These are phyloP conservation scores for Plenodomus tracheiphilus DNA, from an alignment of 2,329 filamentous ascomycete species.

Conservation along the genomic window DNA sequence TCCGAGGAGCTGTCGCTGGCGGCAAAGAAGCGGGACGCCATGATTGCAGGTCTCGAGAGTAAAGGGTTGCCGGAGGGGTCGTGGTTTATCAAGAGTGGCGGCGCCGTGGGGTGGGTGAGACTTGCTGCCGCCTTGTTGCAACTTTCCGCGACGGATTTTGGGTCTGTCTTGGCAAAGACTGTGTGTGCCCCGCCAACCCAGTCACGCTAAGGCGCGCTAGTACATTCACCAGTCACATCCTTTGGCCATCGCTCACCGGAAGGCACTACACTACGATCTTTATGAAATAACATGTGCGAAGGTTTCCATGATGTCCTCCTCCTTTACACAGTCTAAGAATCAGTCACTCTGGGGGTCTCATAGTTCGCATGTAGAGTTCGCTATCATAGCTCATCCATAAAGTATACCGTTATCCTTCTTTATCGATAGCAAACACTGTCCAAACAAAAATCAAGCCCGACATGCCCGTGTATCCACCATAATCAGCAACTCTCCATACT, in stretches of 20 bases:
- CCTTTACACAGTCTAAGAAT: too few relatives aligned
- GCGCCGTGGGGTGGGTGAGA: constrained; percentile 19
- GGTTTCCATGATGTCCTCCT: too few relatives aligned
- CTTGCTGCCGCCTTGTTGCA: constrained; percentile 17
- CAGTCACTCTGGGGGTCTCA: too few relatives aligned
- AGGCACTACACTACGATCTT: constrained; percentile 1
- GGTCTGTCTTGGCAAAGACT: constrained; percentile 16
- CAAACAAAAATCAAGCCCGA: too few relatives aligned
- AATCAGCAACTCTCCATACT: too few relatives aligned
- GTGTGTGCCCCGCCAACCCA: constrained; percentile 17
- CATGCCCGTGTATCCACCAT: too few relatives aligned
- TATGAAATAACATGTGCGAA: too few relatives aligned
- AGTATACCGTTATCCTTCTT: too few relatives aligned
- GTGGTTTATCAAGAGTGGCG: constrained; percentile 19
- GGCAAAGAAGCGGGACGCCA: constrained; percentile 89
- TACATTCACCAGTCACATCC: background rate
- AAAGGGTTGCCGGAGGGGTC: constrained; percentile 26
- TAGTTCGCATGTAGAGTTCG: too few relatives aligned
- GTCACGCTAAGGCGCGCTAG: background rate
- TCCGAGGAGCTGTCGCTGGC: constrained; percentile 95
- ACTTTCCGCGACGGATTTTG: constrained; percentile 24
- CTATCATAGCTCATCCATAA: too few relatives aligned
- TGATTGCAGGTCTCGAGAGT: constrained; percentile 33
- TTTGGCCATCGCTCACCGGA: background rate
- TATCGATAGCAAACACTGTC: too few relatives aligned